These are phyloP conservation scores for Stagonosporopsis vannaccii DNA, from an alignment of 2,329 filamentous ascomycete species.

Conservation along the genomic window DNA sequence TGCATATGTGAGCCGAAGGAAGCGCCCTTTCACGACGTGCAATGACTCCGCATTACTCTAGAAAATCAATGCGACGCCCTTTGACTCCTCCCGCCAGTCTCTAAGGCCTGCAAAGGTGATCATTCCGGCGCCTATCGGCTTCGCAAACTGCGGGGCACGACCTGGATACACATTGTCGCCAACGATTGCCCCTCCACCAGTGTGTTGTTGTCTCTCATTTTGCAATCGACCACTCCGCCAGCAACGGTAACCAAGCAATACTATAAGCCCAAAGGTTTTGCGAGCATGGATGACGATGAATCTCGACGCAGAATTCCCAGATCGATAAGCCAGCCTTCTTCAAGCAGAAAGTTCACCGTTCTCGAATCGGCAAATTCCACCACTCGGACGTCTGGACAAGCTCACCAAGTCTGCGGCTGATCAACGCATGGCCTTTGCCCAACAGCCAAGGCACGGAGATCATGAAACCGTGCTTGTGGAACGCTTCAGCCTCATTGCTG, in stretches of 20 bases:
- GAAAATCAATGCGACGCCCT: neutral
- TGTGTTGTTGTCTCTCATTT: neutral
- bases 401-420: constrained; percentile 19
- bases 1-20: neutral
- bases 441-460: constrained; percentile 8
- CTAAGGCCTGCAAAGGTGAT: too few species aligned
- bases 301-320: neutral
- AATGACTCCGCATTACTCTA: neutral
- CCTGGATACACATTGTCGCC: neutral
- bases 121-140: neutral
- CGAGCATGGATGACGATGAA: neutral
- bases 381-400: constrained; percentile 16
- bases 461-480: constrained; percentile 11
- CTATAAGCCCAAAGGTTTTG: neutral
- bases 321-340: neutral
- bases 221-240: neutral
- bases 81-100: neutral
- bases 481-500: constrained; percentile 16
- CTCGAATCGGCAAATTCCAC: neutral
- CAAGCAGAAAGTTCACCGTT: neutral
- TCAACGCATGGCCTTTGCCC: constrained; percentile 14
- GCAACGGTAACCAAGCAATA: neutral
- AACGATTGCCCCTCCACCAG: neutral
- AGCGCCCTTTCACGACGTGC: constrained; percentile 11
- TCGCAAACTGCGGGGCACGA: constrained; percentile 1